Evolutionary conservation across 2,329 filamentous ascomycete species (phyloP).

Genomic region (Aspergillus niger): DNA sequence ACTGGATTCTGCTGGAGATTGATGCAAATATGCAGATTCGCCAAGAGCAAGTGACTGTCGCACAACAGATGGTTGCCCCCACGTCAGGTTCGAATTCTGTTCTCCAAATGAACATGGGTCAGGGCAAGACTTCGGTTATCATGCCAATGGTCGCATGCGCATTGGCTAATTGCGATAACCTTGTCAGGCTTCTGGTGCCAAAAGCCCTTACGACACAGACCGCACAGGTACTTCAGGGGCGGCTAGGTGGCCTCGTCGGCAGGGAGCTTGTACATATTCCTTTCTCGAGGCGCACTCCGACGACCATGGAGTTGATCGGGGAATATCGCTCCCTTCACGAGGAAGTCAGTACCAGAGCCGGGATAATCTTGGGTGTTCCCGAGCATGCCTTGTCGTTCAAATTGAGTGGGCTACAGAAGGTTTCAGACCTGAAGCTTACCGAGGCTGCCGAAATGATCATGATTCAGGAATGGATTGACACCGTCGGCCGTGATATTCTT

Average conservation of each 20-base stretch:
- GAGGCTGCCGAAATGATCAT: slow-evolving; percentile 54
- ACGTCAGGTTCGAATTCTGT: slow-evolving; percentile 58
- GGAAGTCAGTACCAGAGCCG: slow-evolving; percentile 46
- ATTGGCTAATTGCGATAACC: slow-evolving; percentile 52
- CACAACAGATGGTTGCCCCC: slow-evolving; percentile 60
- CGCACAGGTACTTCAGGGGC: slow-evolving; percentile 56
- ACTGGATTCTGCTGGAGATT: slow-evolving; percentile 69
- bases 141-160: slow-evolving; percentile 63
- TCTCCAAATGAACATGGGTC: slow-evolving; percentile 68
- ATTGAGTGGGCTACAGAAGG: slow-evolving; percentile 60
- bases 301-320: slow-evolving; percentile 30
- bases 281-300: slow-evolving; percentile 55
- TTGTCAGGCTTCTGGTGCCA: slow-evolving; percentile 61
- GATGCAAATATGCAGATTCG: slow-evolving; percentile 66
- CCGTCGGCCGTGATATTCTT: slow-evolving; percentile 59
- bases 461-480: slow-evolving; percentile 54
- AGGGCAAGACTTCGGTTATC: slow-evolving; percentile 71
- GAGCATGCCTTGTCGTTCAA: slow-evolving; percentile 68
- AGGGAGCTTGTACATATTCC: slow-evolving; percentile 60
- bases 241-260: slow-evolving; percentile 59
- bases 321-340: slow-evolving; percentile 44
- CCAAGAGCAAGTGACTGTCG: slow-evolving; percentile 63
- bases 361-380: slow-evolving; percentile 62
- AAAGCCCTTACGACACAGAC: slow-evolving; percentile 66
- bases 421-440: slow-evolving; percentile 50